Evolutionary conservation across 352 stramenopile species (phyloP).

Genomic region (Peronospora belbahrii): DNA sequence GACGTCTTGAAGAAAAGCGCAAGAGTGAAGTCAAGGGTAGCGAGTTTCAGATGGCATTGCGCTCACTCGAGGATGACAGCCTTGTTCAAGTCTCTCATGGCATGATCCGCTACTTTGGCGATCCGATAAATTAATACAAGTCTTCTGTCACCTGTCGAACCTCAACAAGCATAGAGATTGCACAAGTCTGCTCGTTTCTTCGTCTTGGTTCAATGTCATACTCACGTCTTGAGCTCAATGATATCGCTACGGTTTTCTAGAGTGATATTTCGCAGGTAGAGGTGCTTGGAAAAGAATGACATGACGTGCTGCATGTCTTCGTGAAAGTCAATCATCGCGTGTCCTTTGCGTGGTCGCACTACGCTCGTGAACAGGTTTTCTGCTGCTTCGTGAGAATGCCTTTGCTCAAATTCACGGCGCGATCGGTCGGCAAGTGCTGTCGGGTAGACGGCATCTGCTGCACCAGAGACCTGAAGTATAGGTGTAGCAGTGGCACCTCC

Average conservation of each 20-base stretch:
- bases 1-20: slow-evolving; percentile 80
- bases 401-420: slow-evolving; percentile 12
- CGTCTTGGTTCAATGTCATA: neutral
- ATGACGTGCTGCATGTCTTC: slow-evolving; percentile 57
- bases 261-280: slow-evolving; percentile 44
- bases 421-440: slow-evolving; percentile 19
- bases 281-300: slow-evolving; percentile 45
- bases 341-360: slow-evolving; percentile 24
- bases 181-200: neutral
- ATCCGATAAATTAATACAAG: slow-evolving; percentile 21
- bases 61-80: slow-evolving; percentile 87
- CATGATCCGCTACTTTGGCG: slow-evolving; percentile 66
- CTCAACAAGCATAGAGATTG: slow-evolving; percentile 4
- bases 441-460: slow-evolving; percentile 34
- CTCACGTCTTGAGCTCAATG: slow-evolving; percentile 39
- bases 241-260: slow-evolving; percentile 47
- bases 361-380: slow-evolving; percentile 23
- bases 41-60: slow-evolving; percentile 86
- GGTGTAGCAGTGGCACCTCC: slow-evolving; percentile 28
- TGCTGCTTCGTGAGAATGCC: slow-evolving; percentile 12
- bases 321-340: slow-evolving; percentile 44
- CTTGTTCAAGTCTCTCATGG: slow-evolving; percentile 90
- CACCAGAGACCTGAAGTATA: slow-evolving; percentile 36
- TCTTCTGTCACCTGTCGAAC: neutral
- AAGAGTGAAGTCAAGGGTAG: slow-evolving; percentile 69